Conservation (phyloP, 2,329 filamentous ascomycete species). For the Ceratocystis albifundus region DNA sequence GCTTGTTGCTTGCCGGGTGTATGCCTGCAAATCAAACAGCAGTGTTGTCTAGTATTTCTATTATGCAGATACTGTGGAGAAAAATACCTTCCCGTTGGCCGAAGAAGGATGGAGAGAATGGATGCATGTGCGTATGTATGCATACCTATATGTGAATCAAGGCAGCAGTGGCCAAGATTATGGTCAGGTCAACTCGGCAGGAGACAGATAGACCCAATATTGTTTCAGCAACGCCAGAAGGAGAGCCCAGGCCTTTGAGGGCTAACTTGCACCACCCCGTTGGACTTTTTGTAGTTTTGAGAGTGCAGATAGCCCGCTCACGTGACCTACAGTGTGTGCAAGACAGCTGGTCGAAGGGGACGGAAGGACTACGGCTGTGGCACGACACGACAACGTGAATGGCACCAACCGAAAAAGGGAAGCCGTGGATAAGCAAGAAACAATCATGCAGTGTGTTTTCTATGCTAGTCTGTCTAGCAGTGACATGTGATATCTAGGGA, state of each 20-base stretch:
- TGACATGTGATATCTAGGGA: too few relatives aligned
- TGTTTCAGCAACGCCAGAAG: neutral
- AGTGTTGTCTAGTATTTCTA: neutral
- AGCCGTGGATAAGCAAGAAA: neutral
- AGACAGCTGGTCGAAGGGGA: neutral
- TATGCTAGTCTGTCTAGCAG: neutral
- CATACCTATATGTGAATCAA: neutral
- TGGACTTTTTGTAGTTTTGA: too few relatives aligned
- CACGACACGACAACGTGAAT: neutral
- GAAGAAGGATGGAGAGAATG: neutral
- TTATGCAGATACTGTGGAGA: conserved; percentile 3
- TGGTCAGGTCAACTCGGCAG: neutral
- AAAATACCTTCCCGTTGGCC: neutral
- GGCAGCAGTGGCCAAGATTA: neutral
- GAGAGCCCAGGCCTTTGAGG: too few relatives aligned
- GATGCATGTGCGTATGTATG: conserved; percentile 9
- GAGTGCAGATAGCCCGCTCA: neutral
- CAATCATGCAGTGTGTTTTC: neutral
- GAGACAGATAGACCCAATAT: neutral
- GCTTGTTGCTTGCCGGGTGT: neutral
- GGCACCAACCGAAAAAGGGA: neutral
- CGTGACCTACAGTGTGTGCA: neutral
- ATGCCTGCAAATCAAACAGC: neutral
- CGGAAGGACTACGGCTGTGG: neutral
- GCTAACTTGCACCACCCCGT: too few relatives aligned